These are phyloP conservation scores for Termitomyces eurrhizus DNA, from an alignment of 768 basidiomycete species.

Conservation along the genomic window DNA sequence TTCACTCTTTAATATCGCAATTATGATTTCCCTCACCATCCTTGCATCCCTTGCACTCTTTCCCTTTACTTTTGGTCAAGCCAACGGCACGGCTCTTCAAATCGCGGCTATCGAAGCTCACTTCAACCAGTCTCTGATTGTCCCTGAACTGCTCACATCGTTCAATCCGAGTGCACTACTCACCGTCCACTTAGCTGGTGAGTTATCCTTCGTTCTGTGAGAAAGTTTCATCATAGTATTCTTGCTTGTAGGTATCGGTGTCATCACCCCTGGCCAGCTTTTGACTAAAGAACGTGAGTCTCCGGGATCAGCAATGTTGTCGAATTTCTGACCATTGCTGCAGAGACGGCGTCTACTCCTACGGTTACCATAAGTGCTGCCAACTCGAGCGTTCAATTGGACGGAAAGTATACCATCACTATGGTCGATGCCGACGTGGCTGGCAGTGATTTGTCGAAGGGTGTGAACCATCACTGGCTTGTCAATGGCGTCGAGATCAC, in stretches of 20 bases:
- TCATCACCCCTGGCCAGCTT: slow-evolving; percentile 53
- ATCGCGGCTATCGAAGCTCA: slow-evolving; percentile 65
- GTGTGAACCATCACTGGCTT: slow-evolving; percentile 79
- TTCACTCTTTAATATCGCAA: neutral
- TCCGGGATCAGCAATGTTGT: neutral
- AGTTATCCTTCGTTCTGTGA: slow-evolving; percentile 6
- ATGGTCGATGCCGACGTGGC: slow-evolving; percentile 76
- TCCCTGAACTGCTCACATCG: slow-evolving; percentile 55
- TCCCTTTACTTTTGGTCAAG: slow-evolving; percentile 44
- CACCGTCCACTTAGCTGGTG: slow-evolving; percentile 43
- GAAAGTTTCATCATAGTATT: neutral
- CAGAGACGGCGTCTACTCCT: slow-evolving; percentile 59
- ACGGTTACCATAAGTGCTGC: slow-evolving; percentile 46
- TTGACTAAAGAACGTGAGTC: slow-evolving; percentile 55
- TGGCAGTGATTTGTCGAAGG: slow-evolving; percentile 52
- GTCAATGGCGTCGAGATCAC: slow-evolving; percentile 57
- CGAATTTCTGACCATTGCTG: neutral
- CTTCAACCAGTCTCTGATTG: slow-evolving; percentile 55
- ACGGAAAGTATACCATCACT: slow-evolving; percentile 57
- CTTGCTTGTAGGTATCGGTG: slow-evolving; percentile 34
- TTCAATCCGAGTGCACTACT: slow-evolving; percentile 64
- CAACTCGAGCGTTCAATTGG: slow-evolving; percentile 42
- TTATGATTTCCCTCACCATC: slow-evolving; percentile 31
- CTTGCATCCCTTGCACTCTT: slow-evolving; percentile 35
- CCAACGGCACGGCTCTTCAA: slow-evolving; percentile 35